phyloP scores from a whole-genome alignment of 2,329 filamentous ascomycete genomes.

The Fusarium musae region DNA sequence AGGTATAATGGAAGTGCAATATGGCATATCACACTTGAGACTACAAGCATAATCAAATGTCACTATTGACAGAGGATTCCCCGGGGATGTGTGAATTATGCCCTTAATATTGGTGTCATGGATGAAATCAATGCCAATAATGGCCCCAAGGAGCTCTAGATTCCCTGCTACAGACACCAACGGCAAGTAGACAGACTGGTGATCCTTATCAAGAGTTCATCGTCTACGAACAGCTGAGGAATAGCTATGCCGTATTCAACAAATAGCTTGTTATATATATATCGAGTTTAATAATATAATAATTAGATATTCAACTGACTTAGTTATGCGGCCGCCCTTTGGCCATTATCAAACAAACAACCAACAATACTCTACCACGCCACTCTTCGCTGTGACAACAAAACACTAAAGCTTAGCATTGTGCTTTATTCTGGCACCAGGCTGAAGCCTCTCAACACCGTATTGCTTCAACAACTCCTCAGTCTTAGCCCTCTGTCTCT shows the following conservation, averaged over 20 bases:
- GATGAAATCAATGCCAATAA: not conserved
- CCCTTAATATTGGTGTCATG: not conserved
- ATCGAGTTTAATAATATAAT: not conserved
- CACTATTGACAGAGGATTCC: not conserved
- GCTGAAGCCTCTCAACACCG: constrained; percentile 57
- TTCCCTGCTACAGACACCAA: not conserved
- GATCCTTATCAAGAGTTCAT: no score
- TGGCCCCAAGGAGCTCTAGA: not conserved
- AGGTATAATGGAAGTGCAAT: not conserved
- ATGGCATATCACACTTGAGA: not conserved
- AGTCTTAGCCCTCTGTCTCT: constrained; percentile 72
- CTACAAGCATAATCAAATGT: not conserved
- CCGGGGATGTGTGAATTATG: not conserved
- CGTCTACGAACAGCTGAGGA: not conserved
- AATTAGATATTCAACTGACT: not conserved
- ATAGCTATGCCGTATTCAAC: not conserved
- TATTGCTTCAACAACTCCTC: constrained; percentile 73
- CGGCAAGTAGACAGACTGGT: not conserved
- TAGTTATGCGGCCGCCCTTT: not conserved
- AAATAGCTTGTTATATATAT: not conserved
- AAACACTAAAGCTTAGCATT: constrained; percentile 56
- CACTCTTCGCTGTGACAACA: constrained; percentile 26
- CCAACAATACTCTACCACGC: not conserved
- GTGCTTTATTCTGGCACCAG: constrained; percentile 63
- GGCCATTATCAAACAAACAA: constrained; percentile 2